Percentiles rank a stretch among this genome's conserved stretches.
phyloP scores from a whole-genome alignment of 768 basidiomycete species.

The Leccinum disarticulatum region DNA sequence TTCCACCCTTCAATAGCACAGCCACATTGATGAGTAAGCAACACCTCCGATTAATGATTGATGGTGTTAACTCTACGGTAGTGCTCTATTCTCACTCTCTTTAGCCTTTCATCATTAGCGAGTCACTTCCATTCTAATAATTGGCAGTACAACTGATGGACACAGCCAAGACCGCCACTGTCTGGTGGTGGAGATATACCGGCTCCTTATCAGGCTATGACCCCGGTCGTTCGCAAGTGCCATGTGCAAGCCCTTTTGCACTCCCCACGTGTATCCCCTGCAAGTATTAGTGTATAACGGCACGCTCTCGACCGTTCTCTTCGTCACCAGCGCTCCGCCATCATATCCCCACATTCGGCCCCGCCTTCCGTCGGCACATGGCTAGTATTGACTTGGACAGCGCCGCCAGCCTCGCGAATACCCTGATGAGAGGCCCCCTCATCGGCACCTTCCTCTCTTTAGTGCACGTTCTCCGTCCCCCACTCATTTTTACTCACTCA shows the following conservation, averaged over 20 bases:
- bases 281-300: background rate
- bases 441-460: slow-evolving; percentile 27
- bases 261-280: background rate
- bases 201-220: background rate
- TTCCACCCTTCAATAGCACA: slow-evolving; percentile 6
- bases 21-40: slow-evolving; percentile 27
- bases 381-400: background rate
- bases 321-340: background rate
- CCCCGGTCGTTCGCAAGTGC: too few relatives aligned
- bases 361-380: background rate
- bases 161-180: background rate
- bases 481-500: background rate
- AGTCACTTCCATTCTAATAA: too few relatives aligned
- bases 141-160: too few relatives aligned
- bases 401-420: background rate
- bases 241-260: background rate
- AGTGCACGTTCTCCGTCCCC: slow-evolving; percentile 2
- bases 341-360: too few relatives aligned
- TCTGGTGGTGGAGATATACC: background rate
- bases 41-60: too few relatives aligned
- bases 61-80: too few relatives aligned
- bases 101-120: too few relatives aligned
- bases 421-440: slow-evolving; percentile 28
- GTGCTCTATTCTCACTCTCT: too few relatives aligned
- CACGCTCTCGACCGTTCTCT: too few relatives aligned